Conservation (phyloP, 208 protist genomes). For the Crithidia thermophila region DNA sequence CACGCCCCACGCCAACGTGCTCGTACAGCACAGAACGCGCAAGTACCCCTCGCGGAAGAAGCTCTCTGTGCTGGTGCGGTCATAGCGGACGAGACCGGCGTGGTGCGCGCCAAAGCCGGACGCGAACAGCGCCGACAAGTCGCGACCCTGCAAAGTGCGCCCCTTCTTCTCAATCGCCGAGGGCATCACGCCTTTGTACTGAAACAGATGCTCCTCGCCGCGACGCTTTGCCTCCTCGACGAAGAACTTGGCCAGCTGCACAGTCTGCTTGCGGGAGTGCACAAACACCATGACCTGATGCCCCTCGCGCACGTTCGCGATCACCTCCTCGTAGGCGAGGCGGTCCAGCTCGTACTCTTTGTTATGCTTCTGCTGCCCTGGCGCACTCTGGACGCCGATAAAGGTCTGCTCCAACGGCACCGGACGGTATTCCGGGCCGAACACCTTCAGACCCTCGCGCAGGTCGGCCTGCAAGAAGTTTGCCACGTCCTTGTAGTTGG, state of each 20-base stretch:
- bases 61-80: conserved; percentile 95
- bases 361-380: conserved; percentile 35
- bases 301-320: conserved; percentile 85
- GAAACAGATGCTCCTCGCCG: conserved; percentile 68
- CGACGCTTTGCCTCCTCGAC: conserved; percentile 81
- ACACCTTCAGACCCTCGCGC: conserved; percentile 95
- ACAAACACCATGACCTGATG: conserved; percentile 99
- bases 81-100: conserved; percentile 95
- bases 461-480: conserved; percentile 96
- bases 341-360: conserved; percentile 70
- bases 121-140: conserved; percentile 90
- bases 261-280: conserved; percentile 98
- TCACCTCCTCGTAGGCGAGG: conserved; percentile 82
- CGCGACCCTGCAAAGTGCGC: conserved; percentile 72
- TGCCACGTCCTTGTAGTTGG: conserved; percentile 99
- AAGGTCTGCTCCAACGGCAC: conserved; percentile 98
- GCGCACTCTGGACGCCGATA: conserved; percentile 86
- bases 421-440: conserved; percentile 96
- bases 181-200: conserved; percentile 49
- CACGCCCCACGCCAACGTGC: conserved; percentile 99
- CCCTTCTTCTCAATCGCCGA: conserved; percentile 50
- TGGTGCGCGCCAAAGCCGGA: conserved; percentile 96
- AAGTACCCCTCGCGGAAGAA: conserved; percentile 96
- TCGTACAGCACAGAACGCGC: conserved; percentile 97
- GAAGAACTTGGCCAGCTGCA: conserved; percentile 91